Evolutionary conservation across 1,139 yeast genomes (phyloP), one percentile per base, ranked within the genome.

Genomic region (Groenewaldozyma auringiensis): DNA sequence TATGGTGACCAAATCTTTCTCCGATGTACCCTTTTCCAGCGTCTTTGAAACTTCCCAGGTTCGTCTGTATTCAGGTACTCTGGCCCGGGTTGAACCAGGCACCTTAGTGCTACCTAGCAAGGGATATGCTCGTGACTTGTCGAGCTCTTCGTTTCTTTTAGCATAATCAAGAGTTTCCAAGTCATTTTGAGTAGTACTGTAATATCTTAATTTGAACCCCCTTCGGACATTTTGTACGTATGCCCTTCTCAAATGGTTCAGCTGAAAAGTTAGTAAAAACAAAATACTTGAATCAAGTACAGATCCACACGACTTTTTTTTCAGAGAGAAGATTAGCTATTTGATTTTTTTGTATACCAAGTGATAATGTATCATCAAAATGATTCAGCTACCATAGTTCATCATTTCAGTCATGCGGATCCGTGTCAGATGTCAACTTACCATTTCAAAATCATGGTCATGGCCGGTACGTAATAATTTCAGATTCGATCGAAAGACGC

Each of bases 91-190:
- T 51, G 11, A 4, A 33, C 43, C 17, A 37, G 48, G 16, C 40
- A 21, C 41, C 20, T 25, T 14, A n/a, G 21, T 18, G 13, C 43
- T 41, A 6, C 46, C 42, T 1, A 60, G 43, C 22, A 56, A 31
- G 1, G 63, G 64, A 37, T 60, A 60, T 17, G 49, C 42, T 11
- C 41, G 45, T 4, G 47, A 45, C 8, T 50, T 47, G 18, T 50
- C 36, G 22, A 61, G 45, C n/a, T 46, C 43, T 11, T 49, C 27
- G 46, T 69, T 71, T 32, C 76, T 59, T 45, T 64, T 63, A 18
- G 74, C 71, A 59, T 70, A 71, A 47, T 72, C 76, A 0, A 64
- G 54, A n/a, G 65, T 65, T 37, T 64, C 29, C 29, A 25, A 8
- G 11, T 25, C 70, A 20, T 56, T 55, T 21, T 56, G 60, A 17